Percentiles rank a stretch among this genome's conserved stretches.
These are phyloP conservation scores for Trebouxia gelatinosa DNA, from an alignment of 163 green algal species.

Conservation along the genomic window DNA sequence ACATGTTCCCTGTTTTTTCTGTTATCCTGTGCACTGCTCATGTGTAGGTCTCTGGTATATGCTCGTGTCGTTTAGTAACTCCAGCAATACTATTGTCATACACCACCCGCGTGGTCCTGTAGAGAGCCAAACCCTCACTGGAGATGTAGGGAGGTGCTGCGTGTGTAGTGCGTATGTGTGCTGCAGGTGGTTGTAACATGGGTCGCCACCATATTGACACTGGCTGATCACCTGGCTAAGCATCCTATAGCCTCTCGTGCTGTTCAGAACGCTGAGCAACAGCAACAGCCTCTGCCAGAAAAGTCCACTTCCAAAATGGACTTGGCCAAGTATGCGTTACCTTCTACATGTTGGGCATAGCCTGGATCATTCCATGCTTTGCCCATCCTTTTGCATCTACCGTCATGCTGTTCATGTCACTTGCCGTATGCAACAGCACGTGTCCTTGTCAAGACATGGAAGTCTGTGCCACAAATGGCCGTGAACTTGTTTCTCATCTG, in stretches of 20 bases:
- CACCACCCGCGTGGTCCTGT: too few species aligned
- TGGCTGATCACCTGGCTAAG: slow-evolving; percentile 35
- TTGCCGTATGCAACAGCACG: not conserved
- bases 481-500: not conserved
- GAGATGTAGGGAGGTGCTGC: too few species aligned
- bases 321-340: slow-evolving; percentile 24
- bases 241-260: slow-evolving; percentile 29
- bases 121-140: too few species aligned
- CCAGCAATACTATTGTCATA: too few species aligned
- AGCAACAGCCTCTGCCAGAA: slow-evolving; percentile 32
- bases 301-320: slow-evolving; percentile 33
- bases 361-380: not conserved
- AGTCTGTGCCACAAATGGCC: not conserved
- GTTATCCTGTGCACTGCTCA: too few species aligned
- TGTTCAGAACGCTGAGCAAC: slow-evolving; percentile 29
- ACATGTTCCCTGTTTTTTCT: too few species aligned
- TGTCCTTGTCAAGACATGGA: not conserved
- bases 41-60: too few species aligned
- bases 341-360: not conserved
- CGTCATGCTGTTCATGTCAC: not conserved
- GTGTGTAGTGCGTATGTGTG: too few species aligned
- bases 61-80: too few species aligned
- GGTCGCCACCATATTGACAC: slow-evolving; percentile 34
- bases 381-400: too few species aligned
- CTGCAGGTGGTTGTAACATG: slow-evolving; percentile 34